phyloP scores from a whole-genome alignment of 1,284 basidiomycete species.

The Peniophora sp. region DNA sequence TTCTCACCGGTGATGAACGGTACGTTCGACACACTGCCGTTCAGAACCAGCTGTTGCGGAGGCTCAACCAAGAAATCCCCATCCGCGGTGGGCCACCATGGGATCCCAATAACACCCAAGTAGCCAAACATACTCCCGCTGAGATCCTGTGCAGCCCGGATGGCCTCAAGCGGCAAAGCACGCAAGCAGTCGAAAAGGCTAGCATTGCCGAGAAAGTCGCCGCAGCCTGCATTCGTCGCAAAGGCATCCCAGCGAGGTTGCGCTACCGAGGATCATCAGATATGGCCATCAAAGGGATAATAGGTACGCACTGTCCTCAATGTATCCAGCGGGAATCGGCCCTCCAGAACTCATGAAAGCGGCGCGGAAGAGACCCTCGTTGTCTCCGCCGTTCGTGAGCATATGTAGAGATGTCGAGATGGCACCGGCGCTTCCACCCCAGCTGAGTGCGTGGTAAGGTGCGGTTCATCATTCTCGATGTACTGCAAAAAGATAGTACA shows the following conservation, averaged over 20 bases:
- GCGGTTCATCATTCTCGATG: not conserved
- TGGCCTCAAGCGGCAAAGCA: slow-evolving; percentile 11
- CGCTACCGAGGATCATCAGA: not conserved
- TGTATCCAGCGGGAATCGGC: slow-evolving; percentile 20
- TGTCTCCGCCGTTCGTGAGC: slow-evolving; percentile 22
- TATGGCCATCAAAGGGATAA: not conserved
- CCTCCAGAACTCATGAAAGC: slow-evolving; percentile 30
- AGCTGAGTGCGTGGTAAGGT: slow-evolving; percentile 23
- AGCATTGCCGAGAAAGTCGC: slow-evolving; percentile 14
- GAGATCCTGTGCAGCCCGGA: slow-evolving; percentile 20
- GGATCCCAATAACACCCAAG: slow-evolving; percentile 11
- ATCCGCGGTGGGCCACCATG: slow-evolving; percentile 32
- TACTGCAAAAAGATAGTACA: slow-evolving; percentile 10
- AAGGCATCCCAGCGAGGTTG: slow-evolving; percentile 18
- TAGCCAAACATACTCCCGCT: slow-evolving; percentile 15
- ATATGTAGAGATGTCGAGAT: slow-evolving; percentile 25
- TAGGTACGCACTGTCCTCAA: not conserved
- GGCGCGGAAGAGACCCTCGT: slow-evolving; percentile 25
- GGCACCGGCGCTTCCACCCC: slow-evolving; percentile 35
- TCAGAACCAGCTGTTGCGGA: slow-evolving; percentile 11
- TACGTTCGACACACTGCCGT: slow-evolving; percentile 16
- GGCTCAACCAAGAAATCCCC: slow-evolving; percentile 21
- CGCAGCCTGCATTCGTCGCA: not conserved
- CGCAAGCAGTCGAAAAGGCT: slow-evolving; percentile 35
- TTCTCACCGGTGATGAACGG: slow-evolving; percentile 19